Evolutionary conservation across 1,139 yeast genomes (phyloP).

Genomic region (Protomyces arabidopsidicola): DNA sequence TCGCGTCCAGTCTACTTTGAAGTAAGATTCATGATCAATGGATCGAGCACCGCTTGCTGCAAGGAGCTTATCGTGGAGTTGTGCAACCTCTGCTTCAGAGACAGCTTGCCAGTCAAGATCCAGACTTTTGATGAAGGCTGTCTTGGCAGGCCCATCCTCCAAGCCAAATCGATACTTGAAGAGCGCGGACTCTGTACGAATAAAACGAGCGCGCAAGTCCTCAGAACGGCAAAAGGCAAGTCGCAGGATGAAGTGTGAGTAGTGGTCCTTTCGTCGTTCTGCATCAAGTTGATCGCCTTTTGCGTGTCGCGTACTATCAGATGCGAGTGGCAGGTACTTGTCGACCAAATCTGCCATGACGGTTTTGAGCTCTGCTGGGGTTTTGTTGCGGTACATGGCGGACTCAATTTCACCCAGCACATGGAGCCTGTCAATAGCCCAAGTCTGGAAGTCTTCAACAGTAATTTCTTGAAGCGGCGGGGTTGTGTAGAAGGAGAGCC

Average conservation of each 20-base stretch:
- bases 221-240: conserved; percentile 88
- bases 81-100: conserved; percentile 54
- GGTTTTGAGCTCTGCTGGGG: conserved; percentile 59
- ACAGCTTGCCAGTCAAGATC: conserved; percentile 67
- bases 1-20: conserved; percentile 80
- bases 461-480: conserved; percentile 86
- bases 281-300: conserved; percentile 38
- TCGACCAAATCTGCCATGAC: conserved; percentile 61
- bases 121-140: conserved; percentile 50
- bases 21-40: conserved; percentile 56
- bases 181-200: conserved; percentile 66
- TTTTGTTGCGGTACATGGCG: conserved; percentile 60
- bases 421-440: conserved; percentile 91
- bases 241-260: conserved; percentile 81
- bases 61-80: conserved; percentile 50
- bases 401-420: conserved; percentile 81
- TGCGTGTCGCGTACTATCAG: conserved; percentile 33
- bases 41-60: conserved; percentile 39
- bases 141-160: conserved; percentile 66
- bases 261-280: conserved; percentile 83
- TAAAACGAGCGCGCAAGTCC: conserved; percentile 73
- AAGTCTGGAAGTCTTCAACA: conserved; percentile 81
- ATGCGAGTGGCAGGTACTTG: conserved; percentile 60
- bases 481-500: conserved; percentile 62
- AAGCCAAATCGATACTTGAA: conserved; percentile 67